These are phyloP conservation scores for Hanseniaspora singularis DNA, from an alignment of 805 yeast genomes.

Conservation along the genomic window DNA sequence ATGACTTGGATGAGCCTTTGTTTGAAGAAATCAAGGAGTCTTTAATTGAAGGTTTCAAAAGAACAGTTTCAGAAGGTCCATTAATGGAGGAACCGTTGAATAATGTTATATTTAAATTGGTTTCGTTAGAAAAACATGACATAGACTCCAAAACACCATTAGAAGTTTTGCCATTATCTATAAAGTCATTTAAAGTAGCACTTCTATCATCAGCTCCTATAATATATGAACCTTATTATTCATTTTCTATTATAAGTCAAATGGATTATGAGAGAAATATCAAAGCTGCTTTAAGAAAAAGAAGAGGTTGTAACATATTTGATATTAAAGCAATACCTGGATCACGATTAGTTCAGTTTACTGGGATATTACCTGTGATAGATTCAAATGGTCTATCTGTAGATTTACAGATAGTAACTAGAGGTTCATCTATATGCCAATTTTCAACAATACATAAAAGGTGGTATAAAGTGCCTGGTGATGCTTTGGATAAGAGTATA, in stretches of 20 bases:
- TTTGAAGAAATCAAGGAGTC: conserved; percentile 27
- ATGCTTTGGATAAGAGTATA: conserved; percentile 64
- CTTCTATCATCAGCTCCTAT: conserved; percentile 66
- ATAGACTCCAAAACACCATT: conserved; percentile 43
- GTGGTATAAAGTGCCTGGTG: conserved; percentile 82
- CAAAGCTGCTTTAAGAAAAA: conserved; percentile 38
- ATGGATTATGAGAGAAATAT: conserved; percentile 38
- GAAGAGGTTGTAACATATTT: conserved; percentile 56
- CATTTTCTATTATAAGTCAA: conserved; percentile 46
- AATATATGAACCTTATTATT: conserved; percentile 70
- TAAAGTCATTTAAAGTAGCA: conserved; percentile 76
- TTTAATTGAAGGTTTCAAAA: conserved; percentile 60
- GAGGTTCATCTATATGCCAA: conserved; percentile 65
- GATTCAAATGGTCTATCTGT: conserved; percentile 86
- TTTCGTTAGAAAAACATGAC: conserved; percentile 42
- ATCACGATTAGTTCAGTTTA: conserved; percentile 50
- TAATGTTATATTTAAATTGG: conserved; percentile 55
- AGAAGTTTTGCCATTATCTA: conserved; percentile 63
- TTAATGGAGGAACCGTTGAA: conserved; percentile 75
- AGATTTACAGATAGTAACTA: conserved; percentile 64
- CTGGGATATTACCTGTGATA: conserved; percentile 69
- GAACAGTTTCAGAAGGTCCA: conserved; percentile 83
- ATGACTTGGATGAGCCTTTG: conserved; percentile 47
- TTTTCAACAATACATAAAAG: conserved; percentile 42
- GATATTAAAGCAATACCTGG: conserved; percentile 51